Conservation (phyloP, 225 moss, liverwort and hornwort species). For the Straminergon stramineum region DNA sequence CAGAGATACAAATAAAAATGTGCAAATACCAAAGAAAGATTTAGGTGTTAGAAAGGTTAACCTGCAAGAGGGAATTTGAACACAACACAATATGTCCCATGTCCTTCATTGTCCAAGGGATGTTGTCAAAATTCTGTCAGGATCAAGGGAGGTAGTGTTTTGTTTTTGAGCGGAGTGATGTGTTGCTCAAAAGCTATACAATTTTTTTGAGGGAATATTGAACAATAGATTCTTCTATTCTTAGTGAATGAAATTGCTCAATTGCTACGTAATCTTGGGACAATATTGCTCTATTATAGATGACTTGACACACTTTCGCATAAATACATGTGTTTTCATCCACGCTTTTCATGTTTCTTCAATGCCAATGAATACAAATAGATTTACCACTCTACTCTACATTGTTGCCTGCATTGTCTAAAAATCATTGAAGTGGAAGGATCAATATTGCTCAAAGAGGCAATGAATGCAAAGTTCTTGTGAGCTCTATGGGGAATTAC, state of each 20-base stretch:
- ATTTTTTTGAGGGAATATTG: not conserved
- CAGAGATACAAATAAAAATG: not conserved
- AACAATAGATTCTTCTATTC: not conserved
- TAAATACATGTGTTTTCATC: not conserved
- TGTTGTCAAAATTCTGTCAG: not conserved
- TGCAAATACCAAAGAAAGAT: not conserved
- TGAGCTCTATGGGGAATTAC: too few relatives aligned
- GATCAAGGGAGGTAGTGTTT: not conserved
- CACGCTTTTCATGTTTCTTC: not conserved
- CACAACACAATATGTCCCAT: too few relatives aligned
- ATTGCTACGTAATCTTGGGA: not conserved
- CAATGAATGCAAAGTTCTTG: too few relatives aligned
- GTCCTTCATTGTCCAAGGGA: too few relatives aligned
- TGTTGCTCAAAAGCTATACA: not conserved
- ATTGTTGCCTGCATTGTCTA: accelerated
- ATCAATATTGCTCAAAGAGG: too few relatives aligned
- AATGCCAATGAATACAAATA: not conserved
- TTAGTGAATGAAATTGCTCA: not conserved
- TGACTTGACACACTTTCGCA: not conserved
- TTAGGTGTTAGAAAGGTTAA: not conserved
- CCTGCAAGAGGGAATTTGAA: not conserved
- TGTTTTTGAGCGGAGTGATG: too few relatives aligned
- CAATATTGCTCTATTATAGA: not conserved
- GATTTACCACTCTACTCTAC: too few relatives aligned
- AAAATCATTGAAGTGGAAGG: too few relatives aligned